Evolutionary conservation across 768 basidiomycete species (phyloP).

Genomic region (Tylopilus rubrobrunneus): DNA sequence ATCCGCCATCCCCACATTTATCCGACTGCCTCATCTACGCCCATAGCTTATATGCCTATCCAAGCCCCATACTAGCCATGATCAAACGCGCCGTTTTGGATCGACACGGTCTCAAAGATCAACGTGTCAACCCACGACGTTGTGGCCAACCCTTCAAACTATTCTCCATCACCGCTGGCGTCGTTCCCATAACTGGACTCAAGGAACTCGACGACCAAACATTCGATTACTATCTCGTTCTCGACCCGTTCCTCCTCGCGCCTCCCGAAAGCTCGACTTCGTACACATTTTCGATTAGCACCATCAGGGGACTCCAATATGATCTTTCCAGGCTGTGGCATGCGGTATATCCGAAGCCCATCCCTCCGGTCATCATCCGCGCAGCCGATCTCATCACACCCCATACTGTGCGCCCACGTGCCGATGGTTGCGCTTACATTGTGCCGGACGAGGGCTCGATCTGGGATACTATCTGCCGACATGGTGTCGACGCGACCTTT

Average conservation of each 20-base stretch:
- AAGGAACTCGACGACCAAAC: conserved; percentile 1
- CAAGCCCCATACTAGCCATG: conserved; percentile 13
- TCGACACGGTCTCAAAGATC: background rate
- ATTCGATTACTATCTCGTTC: conserved; percentile 5
- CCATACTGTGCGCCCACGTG: background rate
- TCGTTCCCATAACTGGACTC: conserved; percentile 6
- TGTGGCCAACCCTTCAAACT: background rate
- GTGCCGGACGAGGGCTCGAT: conserved; percentile 10
- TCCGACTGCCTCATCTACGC: conserved; percentile 4
- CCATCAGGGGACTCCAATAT: conserved; percentile 10
- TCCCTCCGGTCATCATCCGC: conserved; percentile 21
- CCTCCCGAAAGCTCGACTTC: background rate
- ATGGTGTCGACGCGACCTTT: conserved; percentile 10
- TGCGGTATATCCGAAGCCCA: conserved; percentile 15
- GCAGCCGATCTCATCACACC: conserved; percentile 13
- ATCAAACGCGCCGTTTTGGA: conserved; percentile 11
- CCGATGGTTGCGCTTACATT: conserved; percentile 5
- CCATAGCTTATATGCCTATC: conserved; percentile 1
- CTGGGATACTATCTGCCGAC: conserved; percentile 11
- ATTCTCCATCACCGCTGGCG: conserved; percentile 6
- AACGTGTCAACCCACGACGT: background rate
- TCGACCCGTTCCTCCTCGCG: background rate
- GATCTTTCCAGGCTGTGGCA: conserved; percentile 6
- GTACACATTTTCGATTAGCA: conserved; percentile 7
- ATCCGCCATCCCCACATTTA: background rate